Evolutionary conservation across 2,329 filamentous ascomycete species (phyloP), one percentile per base, ranked within the genome.

Genomic region (Penicillium sclerotiorum): DNA sequence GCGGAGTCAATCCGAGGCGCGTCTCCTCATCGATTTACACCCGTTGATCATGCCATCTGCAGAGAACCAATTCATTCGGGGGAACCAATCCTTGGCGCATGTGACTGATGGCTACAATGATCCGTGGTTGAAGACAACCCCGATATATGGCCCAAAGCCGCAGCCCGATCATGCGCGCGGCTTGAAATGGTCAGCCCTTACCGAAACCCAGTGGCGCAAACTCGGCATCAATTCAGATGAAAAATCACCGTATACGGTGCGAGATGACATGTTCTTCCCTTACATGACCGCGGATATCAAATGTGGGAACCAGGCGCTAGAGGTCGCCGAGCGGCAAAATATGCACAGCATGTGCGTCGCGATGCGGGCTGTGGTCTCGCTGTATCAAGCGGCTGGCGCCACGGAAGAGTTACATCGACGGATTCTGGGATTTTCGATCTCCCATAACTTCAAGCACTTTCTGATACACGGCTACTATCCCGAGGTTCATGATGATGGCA

Each of bases 91-190:
- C 25, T 21, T 47, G 36, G 33, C 27, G 40, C 21, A n/a, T n/a
- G 44, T 47, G 8, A 47, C 40, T 18, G 36, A 47, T 33, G 44
- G 44, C 18, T 47, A 47, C 44, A 47, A 47, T 40, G 36, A 47
- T 25, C 44, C 44, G n/a, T 47, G 44, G 44, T 36, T 47, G 23
- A 47, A 47, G 17, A 47, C 44, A 23, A 36, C 39, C 35, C 36
- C 36, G 17, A 47, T 47, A n/a, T 47, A 47, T 25, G 44, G 44
- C 7, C 44, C 44, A 12, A 47, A 47, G 18, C 44, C 44, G 20
- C 44, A 47, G 44, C 44, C 44, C 6, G 44, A 47, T 21, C 44
- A 47, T 18, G 35, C 44, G 35, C 44, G 44, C 9, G 44, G 44
- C 15, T 40, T 47, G 25, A 47, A 21, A 21, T 47, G 44, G 44